Base-by-base conservation (phyloP, 371 early-diverging fungal genomes). In the Phascolomyces articulosus region DNA sequence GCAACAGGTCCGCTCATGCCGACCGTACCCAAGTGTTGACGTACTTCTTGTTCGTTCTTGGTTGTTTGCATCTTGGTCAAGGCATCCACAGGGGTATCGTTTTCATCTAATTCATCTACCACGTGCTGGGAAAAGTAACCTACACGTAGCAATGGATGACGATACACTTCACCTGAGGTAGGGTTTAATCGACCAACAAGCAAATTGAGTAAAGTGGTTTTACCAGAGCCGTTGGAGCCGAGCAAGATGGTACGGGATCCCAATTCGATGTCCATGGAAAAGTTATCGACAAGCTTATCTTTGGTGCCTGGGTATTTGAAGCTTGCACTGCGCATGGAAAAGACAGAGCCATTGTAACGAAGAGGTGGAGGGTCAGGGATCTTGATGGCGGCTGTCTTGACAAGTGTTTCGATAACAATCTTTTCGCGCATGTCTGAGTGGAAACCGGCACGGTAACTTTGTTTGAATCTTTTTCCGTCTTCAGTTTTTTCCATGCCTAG, bases 41-140 rank as follows among this genome's bases (percentile, higher is more conserved):
- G 84, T 60, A 87, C 85, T 24, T 83, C 84, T 31, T 86, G 85
- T 31, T 90, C 88, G 27, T 77, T 79, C 41, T 80, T 66, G 0
- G 72, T 69, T 3, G 86, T 82, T 64, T 78, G 71, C 15, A 69
- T 53, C 20, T 78, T 68, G 73, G 73, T 83, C 67, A 87, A 66
- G 34, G 74, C 66, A 44, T 81, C 79, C 15, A 85, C 77, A 0
- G 87, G 81, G 2, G 79, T 73, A 13, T 80, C 61, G 53, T 85
- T 73, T 54, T 84, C 71, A 27, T 84, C 80, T 18, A 90, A 68
- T 55, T 83, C 73, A 63, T 91, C 90, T 0, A 91, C 87, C n/a
- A 85, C 76, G 73, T 93, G 86, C 67, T 97, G 97, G 11, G 92
- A 78, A 73, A 94, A 92, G 69, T 93, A 92, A 8, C 90, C 94